Base-by-base conservation (phyloP, 1,139 yeast genomes). In the Meyerozyma elateridarum region DNA sequence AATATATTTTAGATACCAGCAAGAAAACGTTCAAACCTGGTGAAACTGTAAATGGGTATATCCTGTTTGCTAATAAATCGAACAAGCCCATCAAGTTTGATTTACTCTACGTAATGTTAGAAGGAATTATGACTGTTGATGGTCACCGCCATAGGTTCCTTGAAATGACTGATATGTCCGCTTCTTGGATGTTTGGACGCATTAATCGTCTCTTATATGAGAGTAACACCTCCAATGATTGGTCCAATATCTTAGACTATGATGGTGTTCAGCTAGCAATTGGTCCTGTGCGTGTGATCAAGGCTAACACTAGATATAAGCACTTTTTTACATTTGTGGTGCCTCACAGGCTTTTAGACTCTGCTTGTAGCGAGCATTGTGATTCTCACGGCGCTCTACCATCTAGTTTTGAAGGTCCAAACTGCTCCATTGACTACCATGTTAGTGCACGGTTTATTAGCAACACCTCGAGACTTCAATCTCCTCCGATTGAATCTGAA, bases 111-210 rank as follows among this genome's bases (percentile, higher is more conserved):
- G 27, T 24, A 12, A 24, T 13, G 18, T 24, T 24, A 18, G 27
- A 24, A 8, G 27, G 27, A 4, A 15, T 13, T 4, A 11, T 24
- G 2, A 8, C 18, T n/a, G 3, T 24, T 4, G 27, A 18, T 8
- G 12, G 9, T 6, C 6, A n/a, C 8, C 8, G 6, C 13, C 8
- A 24, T 9, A 24, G 15, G 12, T 24, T 24, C 15, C 15, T 24
- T 11, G 27, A 24, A 24, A 24, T 24, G 27, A 24, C 15, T 17
- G 27, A 24, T 11, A 15, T 24, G 18, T 24, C 27, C 9, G 27
- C 27, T 7, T 15, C 27, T n/a, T 24, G 27, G 27, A 12, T 15
- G n/a, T 24, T 24, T 24, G 27, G 27, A 8, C 27, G 27, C 17
- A 24, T 24, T 8, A 15, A 24, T 13, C 14, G 27, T 4, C 27